Conservation (phyloP, 2,329 filamentous ascomycete species). For the Rutstroemia sp. region DNA sequence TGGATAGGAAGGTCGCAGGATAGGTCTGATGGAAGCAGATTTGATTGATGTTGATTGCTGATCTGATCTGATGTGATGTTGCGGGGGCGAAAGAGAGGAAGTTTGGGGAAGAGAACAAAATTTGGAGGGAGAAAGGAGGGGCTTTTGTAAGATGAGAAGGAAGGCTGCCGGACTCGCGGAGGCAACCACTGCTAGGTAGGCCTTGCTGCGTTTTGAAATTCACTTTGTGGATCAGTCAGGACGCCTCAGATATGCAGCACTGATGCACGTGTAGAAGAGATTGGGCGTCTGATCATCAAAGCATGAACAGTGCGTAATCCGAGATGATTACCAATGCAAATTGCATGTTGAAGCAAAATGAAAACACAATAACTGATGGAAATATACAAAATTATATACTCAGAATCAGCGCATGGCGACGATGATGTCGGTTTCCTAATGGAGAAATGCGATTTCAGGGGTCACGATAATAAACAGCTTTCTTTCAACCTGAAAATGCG, state of each 20-base stretch:
- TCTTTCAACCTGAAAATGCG: neutral
- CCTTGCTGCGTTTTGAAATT: neutral
- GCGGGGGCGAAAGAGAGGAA: neutral
- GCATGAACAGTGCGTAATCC: neutral
- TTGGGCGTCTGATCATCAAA: neutral
- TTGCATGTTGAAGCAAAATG: constrained; percentile 1
- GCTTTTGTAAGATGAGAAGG: neutral
- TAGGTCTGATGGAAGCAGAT: neutral
- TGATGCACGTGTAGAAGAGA: neutral
- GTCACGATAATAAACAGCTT: constrained; percentile 15
- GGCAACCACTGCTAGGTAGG: neutral
- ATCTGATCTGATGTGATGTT: neutral
- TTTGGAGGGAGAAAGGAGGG: neutral
- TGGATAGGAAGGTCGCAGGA: neutral
- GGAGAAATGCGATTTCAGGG: constrained; percentile 14
- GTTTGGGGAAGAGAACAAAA: neutral
- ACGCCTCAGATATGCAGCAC: constrained; percentile 1
- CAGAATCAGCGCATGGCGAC: constrained; percentile 10
- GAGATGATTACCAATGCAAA: neutral
- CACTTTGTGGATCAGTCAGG: neutral
- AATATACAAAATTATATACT: constrained; percentile 12
- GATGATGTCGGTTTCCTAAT: constrained; percentile 15
- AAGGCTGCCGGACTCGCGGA: neutral
- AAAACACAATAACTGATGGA: constrained; percentile 7
- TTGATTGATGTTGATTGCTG: neutral